Conservation (phyloP, 306 rosid genomes). For the Gynostemma pentaphyllum region DNA sequence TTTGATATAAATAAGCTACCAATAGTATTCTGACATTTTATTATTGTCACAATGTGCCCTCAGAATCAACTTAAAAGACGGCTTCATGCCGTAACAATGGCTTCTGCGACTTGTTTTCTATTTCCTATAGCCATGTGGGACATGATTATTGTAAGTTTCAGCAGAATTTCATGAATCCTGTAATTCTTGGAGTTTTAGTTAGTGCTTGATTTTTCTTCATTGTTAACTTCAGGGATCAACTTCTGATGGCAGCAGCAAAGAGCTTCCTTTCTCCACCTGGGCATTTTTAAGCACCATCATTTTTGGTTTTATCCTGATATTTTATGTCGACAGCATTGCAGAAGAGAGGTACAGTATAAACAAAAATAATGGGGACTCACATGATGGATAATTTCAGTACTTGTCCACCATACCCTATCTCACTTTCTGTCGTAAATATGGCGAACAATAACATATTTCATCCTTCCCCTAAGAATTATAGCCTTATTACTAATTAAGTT, state of each 20-base stretch:
- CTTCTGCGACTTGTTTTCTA: conserved; percentile 92
- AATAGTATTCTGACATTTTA: conserved; percentile 16
- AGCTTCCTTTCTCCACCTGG: conserved; percentile 90
- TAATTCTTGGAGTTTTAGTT: conserved; percentile 12
- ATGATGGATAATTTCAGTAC: background rate
- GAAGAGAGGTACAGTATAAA: conserved; percentile 65
- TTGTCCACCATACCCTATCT: background rate
- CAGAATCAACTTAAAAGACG: conserved; percentile 97
- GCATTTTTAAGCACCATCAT: conserved; percentile 74
- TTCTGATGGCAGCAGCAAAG: conserved; percentile 43
- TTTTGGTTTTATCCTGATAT: conserved; percentile 81
- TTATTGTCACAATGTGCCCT: conserved; percentile 16
- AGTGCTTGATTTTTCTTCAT: conserved; percentile 6
- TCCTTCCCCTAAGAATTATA: background rate
- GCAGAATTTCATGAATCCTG: conserved; percentile 2
- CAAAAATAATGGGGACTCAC: background rate
- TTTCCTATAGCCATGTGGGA: conserved; percentile 99
- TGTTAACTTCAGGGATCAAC: conserved; percentile 53
- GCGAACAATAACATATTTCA: background rate
- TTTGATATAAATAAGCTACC: conserved; percentile 7
- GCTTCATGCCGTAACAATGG: conserved; percentile 85
- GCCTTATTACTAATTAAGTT: background rate
- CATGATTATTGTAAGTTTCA: conserved; percentile 64
- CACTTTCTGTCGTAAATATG: background rate
- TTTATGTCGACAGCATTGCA: conserved; percentile 82